Base-by-base conservation (phyloP, 495 filamentous ascomycete genomes). In the Penicillium turbatum region DNA sequence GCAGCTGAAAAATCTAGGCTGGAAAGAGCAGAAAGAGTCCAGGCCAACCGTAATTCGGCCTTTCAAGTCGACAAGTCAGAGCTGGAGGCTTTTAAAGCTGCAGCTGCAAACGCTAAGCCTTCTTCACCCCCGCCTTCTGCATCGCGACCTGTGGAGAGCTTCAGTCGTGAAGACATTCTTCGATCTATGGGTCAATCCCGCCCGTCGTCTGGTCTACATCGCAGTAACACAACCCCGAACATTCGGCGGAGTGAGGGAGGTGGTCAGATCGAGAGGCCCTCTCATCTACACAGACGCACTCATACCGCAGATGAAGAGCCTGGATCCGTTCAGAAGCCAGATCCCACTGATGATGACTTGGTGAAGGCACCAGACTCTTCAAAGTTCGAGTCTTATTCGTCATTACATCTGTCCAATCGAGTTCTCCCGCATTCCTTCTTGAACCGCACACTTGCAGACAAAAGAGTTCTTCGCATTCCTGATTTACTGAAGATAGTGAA, bases 381-480 rank as follows among this genome's bases (percentile, higher is more conserved):
- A 3, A 79, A 77, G 34, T 95, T 91, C 56, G 95, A 97, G 56
- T 78, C 90, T 17, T 96, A 89, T 65, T 95, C 92, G 16, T 79
- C 81, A n/a, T 64, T 89, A 6, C 88, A 96, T 61, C 81, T 99
- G 27, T 88, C 86, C 9, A 90, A 85, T 60, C 87, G 95, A 40
- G 82, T 91, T n/a, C 79, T 97, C 19, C 87, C 90, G 0, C 91
- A 97, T 71, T 76, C 79, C 11, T 83, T 83, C 37, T 72, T 99
- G 21, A 82, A 82, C 10, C 84, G 91, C 35, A 87, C 84, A 10
- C 74, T 99, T 5, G 67, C 81, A 13, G 82, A 82, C 29, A 97
- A 93, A 67, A 88, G 83, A 43, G 78, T 86, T 11, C 87, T 88
- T 49, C 78, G 81, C 11, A 81, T 97, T 48, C 91, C 95, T 2